Evolutionary conservation across 306 rosid species (phyloP), one percentile per base, ranked within the genome.

Genomic region (Vigna unguiculata): DNA sequence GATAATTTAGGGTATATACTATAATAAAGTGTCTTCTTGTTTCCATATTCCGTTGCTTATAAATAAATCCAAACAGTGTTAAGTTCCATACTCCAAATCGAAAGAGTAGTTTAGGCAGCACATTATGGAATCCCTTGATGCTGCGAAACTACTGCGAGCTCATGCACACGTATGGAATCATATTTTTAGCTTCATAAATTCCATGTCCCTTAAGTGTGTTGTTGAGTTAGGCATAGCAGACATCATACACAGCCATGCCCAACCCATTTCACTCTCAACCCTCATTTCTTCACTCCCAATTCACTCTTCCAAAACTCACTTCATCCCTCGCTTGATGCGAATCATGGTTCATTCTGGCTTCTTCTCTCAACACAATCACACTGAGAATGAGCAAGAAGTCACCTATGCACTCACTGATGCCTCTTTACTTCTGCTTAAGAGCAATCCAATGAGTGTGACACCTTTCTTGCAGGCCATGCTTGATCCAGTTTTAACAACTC

Each of bases 201-300:
- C 78, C 15, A 79, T 79, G 78, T 71, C 82, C 11, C 78, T 79
- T 51, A 79, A 79, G 51, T 61, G 78, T 13, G 36, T 20, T 0
- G 48, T 79, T 38, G 82, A 71, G 4, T 78, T 78, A 24, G 72
- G 66, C 19, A 78, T 78, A 78, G 72, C 78, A 21, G 77, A 78
- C 62, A 10, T 71, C 25, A 71, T 78, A 48, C 78, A 78, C 25
- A 78, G 49, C 8, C 25, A 78, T 71, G 82, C 58, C 8, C 22
- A 78, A 78, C 66, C 76, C 24, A 71, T 71, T 40, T 51, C 76
- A 36, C 65, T 54, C 15, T 38, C 76, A 13, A 24, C 54, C 7
- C 78, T 79, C 48, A 79, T 71, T 38, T 16, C 78, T 38, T 71
- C 66, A 25, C 66, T 79, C 1, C 49, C 72, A 38, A 71, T 79